Conservation (phyloP, 2,329 filamentous ascomycete genomes). For the Colletotrichum sublineola region DNA sequence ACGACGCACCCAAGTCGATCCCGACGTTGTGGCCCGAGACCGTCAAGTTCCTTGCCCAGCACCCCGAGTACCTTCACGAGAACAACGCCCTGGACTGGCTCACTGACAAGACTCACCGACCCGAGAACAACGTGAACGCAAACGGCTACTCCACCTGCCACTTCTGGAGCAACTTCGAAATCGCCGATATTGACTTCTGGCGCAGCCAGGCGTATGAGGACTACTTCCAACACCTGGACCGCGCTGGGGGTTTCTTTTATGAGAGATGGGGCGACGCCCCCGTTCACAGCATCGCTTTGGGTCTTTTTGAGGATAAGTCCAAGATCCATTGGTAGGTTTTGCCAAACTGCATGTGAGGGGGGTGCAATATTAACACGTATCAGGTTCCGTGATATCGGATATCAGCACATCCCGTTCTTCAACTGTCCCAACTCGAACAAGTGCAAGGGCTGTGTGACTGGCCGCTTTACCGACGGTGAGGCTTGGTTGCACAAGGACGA, state of each 20-base stretch:
- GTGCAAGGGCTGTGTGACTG: constrained; percentile 88
- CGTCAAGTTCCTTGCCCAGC: constrained; percentile 86
- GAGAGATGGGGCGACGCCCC: constrained; percentile 98
- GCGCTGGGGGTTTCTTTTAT: constrained; percentile 97
- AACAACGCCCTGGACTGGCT: constrained; percentile 93
- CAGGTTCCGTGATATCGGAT: constrained; percentile 99
- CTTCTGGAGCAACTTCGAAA: constrained; percentile 99
- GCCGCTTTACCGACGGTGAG: constrained; percentile 90
- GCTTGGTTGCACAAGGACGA: constrained; percentile 89
- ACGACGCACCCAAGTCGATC: constrained; percentile 90
- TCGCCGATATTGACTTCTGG: constrained; percentile 94
- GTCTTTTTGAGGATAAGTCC: constrained; percentile 89
- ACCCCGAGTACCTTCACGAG: constrained; percentile 83
- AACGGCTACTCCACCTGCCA: constrained; percentile 98
- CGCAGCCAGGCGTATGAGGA: constrained; percentile 90
- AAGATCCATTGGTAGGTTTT: constrained; percentile 89
- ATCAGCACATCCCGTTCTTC: constrained; percentile 98
- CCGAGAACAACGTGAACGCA: constrained; percentile 83
- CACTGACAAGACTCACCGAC: constrained; percentile 80
- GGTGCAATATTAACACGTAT: constrained; percentile 35
- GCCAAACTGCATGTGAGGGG: background rate
- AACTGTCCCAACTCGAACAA: constrained; percentile 98
- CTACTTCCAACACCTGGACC: constrained; percentile 95
- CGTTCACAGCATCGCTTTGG: constrained; percentile 93
- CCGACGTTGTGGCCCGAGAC: constrained; percentile 96